phyloP scores from a whole-genome alignment of 371 early-diverging fungal genomes.

The Smittium mucronatum region DNA sequence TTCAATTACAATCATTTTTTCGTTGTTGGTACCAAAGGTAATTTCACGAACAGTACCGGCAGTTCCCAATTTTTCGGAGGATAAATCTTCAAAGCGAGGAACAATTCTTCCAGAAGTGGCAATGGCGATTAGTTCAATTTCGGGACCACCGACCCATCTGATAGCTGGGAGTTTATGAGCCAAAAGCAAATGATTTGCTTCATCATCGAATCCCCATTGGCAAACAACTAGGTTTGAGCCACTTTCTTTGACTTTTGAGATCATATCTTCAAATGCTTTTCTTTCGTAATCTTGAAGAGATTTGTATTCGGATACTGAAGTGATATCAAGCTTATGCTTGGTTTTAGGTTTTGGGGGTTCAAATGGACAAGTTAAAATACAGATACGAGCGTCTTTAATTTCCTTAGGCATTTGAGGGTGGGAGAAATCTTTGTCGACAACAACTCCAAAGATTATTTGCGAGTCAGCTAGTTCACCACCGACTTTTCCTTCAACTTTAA shows the following conservation, averaged over 20 bases:
- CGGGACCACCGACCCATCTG: slow-evolving; percentile 99
- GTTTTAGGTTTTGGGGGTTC: slow-evolving; percentile 99
- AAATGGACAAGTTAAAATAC: slow-evolving; percentile 98
- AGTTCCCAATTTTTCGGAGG: slow-evolving; percentile 78
- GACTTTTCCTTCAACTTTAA: slow-evolving; percentile 97
- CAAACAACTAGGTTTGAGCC: slow-evolving; percentile 98
- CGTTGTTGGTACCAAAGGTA: slow-evolving; percentile 96
- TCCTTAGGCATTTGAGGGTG: slow-evolving; percentile 99
- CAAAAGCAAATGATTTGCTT: slow-evolving; percentile 98
- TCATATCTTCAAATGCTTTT: slow-evolving; percentile 95
- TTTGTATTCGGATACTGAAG: slow-evolving; percentile 94
- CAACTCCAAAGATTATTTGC: slow-evolving; percentile 91
- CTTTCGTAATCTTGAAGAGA: slow-evolving; percentile 92
- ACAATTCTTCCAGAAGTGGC: slow-evolving; percentile 99
- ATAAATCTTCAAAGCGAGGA: slow-evolving; percentile 97
- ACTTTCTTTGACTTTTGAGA: slow-evolving; percentile 87
- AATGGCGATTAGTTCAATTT: slow-evolving; percentile 97
- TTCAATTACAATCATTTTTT: slow-evolving; percentile 96
- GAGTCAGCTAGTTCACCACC: slow-evolving; percentile 93
- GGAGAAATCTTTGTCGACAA: slow-evolving; percentile 98
- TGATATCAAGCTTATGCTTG: slow-evolving; percentile 98
- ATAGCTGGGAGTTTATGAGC: slow-evolving; percentile 98
- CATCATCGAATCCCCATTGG: slow-evolving; percentile 99
- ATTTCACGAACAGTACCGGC: slow-evolving; percentile 93
- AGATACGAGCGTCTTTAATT: slow-evolving; percentile 91